Base-by-base conservation (phyloP, 2,329 filamentous ascomycete species). In the Verticillium nonalfalfae region DNA sequence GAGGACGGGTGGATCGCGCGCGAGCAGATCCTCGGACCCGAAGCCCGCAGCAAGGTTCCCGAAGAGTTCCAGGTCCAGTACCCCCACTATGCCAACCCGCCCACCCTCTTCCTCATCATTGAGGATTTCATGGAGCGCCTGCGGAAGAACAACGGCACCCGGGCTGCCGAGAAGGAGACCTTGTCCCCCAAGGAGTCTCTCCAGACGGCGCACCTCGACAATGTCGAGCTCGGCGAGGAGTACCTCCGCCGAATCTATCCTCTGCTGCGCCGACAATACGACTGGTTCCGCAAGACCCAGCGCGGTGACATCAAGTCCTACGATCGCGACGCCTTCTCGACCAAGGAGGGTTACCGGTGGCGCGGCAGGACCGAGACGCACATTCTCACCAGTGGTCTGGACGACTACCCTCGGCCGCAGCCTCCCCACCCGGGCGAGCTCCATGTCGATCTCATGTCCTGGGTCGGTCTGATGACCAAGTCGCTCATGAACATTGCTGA, bases 1-100 rank as follows among this genome's bases (percentile, higher is more conserved):
- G 90, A 95, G 15, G 93, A 98, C 73, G 95, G 95, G 60, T 99
- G 95, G 95, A 98, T 99, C 71, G 91, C 89, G 3, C 89, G 95
- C 59, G 95, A 99, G 78, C 93, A 97, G 76, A 98, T 99, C 63
- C 84, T 99, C 2, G 95, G 95, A 1, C 76, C 84, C 2, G 95
- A 99, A 77, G 95, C 95, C 56, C 88, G 94, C 65, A 97, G 90
- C 82, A 98, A 97, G 76, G 95, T 99, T 1, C 95, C 95, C 0
- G 75, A 82, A 4, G 93, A 98, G 75, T 99, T 99, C 73, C 93
- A 96, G 69, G 85, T 93, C 14, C 95, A 98, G 72, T 98, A 98
- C 72, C 94, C 95, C 31, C 93, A 98, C 74, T 97, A 97, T 70
- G 95, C 95, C 59, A 99, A 99, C 74, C 95, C 95, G 0, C 95